A percentile compares a stretch with the other conserved stretches of the same genome.
These are phyloP conservation scores for Sclerotinia minor DNA, from an alignment of 2,329 filamentous ascomycete species.

Conservation along the genomic window DNA sequence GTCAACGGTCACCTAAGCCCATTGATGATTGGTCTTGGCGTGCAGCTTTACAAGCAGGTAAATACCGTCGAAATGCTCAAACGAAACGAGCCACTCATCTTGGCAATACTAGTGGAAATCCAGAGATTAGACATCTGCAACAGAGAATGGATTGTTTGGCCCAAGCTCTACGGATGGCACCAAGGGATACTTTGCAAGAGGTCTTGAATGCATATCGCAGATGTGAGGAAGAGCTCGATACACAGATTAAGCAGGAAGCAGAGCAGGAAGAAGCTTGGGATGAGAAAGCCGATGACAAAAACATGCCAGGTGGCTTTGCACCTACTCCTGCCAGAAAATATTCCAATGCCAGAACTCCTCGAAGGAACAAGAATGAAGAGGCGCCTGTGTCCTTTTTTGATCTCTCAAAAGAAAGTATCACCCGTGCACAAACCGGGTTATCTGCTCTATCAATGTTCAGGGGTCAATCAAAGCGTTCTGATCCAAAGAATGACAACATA, in stretches of 20 bases:
- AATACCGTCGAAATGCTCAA: slow-evolving; percentile 60
- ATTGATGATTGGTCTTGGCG: slow-evolving; percentile 74
- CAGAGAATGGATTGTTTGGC: slow-evolving; percentile 80
- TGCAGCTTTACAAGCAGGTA: slow-evolving; percentile 75
- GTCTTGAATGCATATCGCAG: slow-evolving; percentile 73
- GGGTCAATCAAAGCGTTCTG: slow-evolving; percentile 24
- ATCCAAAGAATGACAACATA: slow-evolving; percentile 8
- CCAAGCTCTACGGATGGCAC: slow-evolving; percentile 72
- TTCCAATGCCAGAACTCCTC: slow-evolving; percentile 30
- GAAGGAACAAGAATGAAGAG: slow-evolving; percentile 52
- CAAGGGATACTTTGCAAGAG: slow-evolving; percentile 67
- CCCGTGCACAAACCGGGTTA: slow-evolving; percentile 59
- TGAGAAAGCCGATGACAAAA: slow-evolving; percentile 58
- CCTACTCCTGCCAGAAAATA: slow-evolving; percentile 42
- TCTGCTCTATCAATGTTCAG: slow-evolving; percentile 49
- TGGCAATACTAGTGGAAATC: slow-evolving; percentile 59
- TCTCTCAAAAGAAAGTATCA: slow-evolving; percentile 60
- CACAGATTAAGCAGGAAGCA: slow-evolving; percentile 64
- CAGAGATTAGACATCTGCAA: slow-evolving; percentile 69
- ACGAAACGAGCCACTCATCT: slow-evolving; percentile 60
- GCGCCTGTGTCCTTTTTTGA: slow-evolving; percentile 66
- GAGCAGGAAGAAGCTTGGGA: slow-evolving; percentile 72
- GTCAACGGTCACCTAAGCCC: slow-evolving; percentile 32
- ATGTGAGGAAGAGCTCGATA: slow-evolving; percentile 75
- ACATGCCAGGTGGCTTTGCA: slow-evolving; percentile 58